These are phyloP conservation scores for Verticillium nubilum DNA, from an alignment of 2,329 filamentous ascomycete species.

Conservation along the genomic window DNA sequence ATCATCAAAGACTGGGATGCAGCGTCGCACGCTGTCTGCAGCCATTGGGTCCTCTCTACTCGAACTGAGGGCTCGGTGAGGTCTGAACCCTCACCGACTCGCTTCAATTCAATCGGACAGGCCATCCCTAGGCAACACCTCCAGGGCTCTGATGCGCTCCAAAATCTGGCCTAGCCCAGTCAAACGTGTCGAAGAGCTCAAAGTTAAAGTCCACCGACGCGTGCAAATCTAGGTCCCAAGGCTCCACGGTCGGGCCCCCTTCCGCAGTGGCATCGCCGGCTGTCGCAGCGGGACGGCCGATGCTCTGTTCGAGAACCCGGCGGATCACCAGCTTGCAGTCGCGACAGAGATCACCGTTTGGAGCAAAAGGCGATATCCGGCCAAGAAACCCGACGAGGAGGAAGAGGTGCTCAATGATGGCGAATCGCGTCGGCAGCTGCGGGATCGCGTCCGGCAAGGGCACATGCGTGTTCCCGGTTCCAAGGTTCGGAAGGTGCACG, in stretches of 20 bases:
- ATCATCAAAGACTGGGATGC: no score
- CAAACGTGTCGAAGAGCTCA: conserved; percentile 43
- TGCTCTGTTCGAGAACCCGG: conserved; percentile 40
- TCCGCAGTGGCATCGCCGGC: no score
- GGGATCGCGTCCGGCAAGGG: conserved; percentile 23
- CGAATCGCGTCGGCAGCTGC: neutral
- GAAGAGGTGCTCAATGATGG: conserved; percentile 45
- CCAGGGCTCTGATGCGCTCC: no score
- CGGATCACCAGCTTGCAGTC: conserved; percentile 43
- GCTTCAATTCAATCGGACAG: no score
- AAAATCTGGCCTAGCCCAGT: no score
- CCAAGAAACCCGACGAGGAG: conserved; percentile 45
- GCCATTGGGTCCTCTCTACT: no score
- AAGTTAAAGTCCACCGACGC: conserved; percentile 34
- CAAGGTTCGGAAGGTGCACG: neutral
- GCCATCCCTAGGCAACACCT: no score
- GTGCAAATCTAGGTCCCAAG: conserved; percentile 28
- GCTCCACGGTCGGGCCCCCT: conserved; percentile 7
- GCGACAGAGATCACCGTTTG: conserved; percentile 42
- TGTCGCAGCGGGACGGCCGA: no score
- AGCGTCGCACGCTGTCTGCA: no score
- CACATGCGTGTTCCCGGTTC: conserved; percentile 6
- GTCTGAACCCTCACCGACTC: no score
- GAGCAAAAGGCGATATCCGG: conserved; percentile 41
- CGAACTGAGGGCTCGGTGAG: no score